Evolutionary conservation across 208 protist species (phyloP), one percentile per base, ranked within the genome.

Genomic region (Trypanosoma mega): DNA sequence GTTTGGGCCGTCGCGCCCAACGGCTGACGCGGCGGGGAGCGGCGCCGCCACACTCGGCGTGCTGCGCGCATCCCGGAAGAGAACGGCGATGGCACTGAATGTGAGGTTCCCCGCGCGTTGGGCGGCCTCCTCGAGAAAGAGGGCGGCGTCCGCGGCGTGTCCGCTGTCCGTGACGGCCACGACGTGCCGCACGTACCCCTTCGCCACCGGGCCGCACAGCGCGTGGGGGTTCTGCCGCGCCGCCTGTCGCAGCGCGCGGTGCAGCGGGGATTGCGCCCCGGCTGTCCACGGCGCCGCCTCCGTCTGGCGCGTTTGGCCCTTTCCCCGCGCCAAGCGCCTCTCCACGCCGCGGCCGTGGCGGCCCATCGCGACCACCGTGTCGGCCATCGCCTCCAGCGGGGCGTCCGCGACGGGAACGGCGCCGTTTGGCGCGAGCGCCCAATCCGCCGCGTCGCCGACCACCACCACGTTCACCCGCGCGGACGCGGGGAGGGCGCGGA

Each of bases 101-200:
- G 82, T 62, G 20, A 65, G 58, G 9, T 64, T 74, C n/a, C 51
- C 51, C 23, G 37, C 27, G 34, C 64, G 39, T 31, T 9, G 57
- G 8, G 65, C 37, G 2, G 55, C 77, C 3, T 63, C 60, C 33
- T 62, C 54, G 14, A 87, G 62, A 54, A 82, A 66, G 30, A 74
- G 50, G 3, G 69, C 63, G n/a, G 58, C 65, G 33, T 65, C 33
- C 53, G 44, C 11, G n/a, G 41, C 21, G 26, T 60, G 63, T 3
- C 62, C 71, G 16, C 67, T 72, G 66, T 91, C 84, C 9, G 82
- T 76, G 31, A 94, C 31, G 9, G 92, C 23, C 24, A 94, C 52
- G 20, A 92, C 53, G 66, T 89, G 74, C 14, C 87, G 84, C 33
- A 87, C 80, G 44, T 85, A 88, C 7, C 84, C 87, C 2, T 8